These are phyloP conservation scores for Colletotrichum tabaci DNA, from an alignment of 2,329 filamentous ascomycete genomes.

Conservation along the genomic window DNA sequence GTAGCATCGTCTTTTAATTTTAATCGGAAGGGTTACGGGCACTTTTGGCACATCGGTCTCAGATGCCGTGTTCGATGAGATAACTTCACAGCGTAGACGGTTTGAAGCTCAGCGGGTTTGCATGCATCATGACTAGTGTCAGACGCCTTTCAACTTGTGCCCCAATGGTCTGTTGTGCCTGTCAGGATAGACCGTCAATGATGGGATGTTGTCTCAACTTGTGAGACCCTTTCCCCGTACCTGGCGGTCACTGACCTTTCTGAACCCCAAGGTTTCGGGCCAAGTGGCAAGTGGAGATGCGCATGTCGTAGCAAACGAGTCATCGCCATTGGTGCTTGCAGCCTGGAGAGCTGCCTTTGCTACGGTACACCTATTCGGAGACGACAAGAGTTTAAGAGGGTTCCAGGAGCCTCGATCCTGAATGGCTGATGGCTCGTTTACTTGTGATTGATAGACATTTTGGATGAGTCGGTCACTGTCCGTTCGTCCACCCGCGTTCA, in stretches of 20 bases:
- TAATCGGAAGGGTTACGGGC: slow-evolving; percentile 7
- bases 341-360: slow-evolving; percentile 8
- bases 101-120: neutral
- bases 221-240: slow-evolving; percentile 39
- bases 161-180: slow-evolving; percentile 17
- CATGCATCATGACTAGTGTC: slow-evolving; percentile 40
- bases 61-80: too few relatives aligned
- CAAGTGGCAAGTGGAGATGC: slow-evolving; percentile 35
- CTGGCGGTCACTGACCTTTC: slow-evolving; percentile 21
- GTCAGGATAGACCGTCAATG: slow-evolving; percentile 18
- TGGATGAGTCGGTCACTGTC: neutral
- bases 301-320: slow-evolving; percentile 32
- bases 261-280: slow-evolving; percentile 33
- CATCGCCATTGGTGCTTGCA: slow-evolving; percentile 23
- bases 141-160: slow-evolving; percentile 26
- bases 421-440: slow-evolving; percentile 22
- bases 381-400: slow-evolving; percentile 1
- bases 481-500: neutral
- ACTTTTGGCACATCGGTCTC: too few relatives aligned
- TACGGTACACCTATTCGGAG: neutral
- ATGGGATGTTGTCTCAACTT: slow-evolving; percentile 39
- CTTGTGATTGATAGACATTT: slow-evolving; percentile 41
- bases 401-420: slow-evolving; percentile 8
- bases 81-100: neutral
- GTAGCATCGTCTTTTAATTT: too few relatives aligned